Evolutionary conservation across 441 rosid species (phyloP).

Genomic region (Corymbia citriodora): DNA sequence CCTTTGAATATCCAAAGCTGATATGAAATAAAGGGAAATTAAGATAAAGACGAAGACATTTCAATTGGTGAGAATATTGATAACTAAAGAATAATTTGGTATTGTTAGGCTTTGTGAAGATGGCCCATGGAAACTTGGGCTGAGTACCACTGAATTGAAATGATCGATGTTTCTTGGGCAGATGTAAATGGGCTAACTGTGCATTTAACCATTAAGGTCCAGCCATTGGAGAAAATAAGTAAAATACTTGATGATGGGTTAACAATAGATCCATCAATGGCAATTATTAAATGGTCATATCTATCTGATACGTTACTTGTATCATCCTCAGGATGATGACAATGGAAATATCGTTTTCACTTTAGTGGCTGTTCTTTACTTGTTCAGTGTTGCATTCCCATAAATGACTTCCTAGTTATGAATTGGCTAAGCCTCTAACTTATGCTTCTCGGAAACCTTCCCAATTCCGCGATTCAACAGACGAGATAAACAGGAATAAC

Average conservation of each 20-base stretch:
- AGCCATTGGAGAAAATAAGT: neutral
- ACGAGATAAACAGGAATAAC: neutral
- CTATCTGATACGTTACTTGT: neutral
- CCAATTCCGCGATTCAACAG: fast-evolving
- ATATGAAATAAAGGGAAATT: neutral
- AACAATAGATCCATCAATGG: neutral
- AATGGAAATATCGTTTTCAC: neutral
- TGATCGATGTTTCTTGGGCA: neutral
- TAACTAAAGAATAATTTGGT: neutral
- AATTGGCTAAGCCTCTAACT: neutral
- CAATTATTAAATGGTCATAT: neutral
- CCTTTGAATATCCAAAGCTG: neutral
- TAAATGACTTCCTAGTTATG: neutral
- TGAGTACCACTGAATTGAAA: neutral
- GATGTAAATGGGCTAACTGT: neutral
- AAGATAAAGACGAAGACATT: neutral
- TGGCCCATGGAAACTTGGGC: neutral
- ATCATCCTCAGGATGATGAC: neutral
- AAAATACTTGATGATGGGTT: neutral
- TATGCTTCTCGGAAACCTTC: neutral
- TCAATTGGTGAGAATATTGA: neutral
- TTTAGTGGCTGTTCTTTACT: neutral
- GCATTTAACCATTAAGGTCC: neutral
- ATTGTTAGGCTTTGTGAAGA: fast-evolving
- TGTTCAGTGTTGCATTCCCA: neutral